Percentiles rank a stretch among this genome's conserved stretches.
phyloP scores from a whole-genome alignment of 1,284 basidiomycete genomes.

The Rhodotorula glutinis region DNA sequence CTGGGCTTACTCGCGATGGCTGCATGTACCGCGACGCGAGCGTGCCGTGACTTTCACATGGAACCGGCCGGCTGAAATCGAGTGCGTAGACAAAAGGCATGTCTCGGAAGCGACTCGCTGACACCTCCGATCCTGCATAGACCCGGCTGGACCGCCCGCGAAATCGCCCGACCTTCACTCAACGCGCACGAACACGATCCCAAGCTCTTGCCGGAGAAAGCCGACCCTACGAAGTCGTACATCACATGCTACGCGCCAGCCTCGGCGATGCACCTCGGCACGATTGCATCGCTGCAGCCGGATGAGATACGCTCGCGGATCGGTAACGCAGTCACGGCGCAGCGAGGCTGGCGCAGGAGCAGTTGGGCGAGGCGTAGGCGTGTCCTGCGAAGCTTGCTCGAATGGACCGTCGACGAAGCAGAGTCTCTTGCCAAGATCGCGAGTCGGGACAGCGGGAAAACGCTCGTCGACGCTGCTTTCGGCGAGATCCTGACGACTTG shows the following conservation, averaged over 20 bases:
- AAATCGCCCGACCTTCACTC: conserved; percentile 21
- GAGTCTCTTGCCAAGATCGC: conserved; percentile 82
- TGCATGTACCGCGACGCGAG: conserved; percentile 11
- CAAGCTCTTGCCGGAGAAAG: conserved; percentile 9
- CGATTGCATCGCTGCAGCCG: conserved; percentile 64
- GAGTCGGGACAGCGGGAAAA: conserved; percentile 93
- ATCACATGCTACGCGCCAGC: conserved; percentile 90
- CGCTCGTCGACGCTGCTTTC: conserved; percentile 80
- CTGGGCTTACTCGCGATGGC: conserved; percentile 8
- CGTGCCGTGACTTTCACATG: conserved; percentile 20
- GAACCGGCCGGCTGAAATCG: conserved; percentile 15
- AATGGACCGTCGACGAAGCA: conserved; percentile 86
- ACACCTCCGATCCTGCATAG: too few species aligned
- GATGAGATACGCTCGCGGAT: conserved; percentile 71
- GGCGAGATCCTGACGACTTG: conserved; percentile 86
- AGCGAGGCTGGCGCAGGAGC: conserved; percentile 66
- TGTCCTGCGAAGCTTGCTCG: conserved; percentile 76
- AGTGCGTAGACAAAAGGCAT: neutral
- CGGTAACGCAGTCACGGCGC: conserved; percentile 62
- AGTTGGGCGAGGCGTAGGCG: conserved; percentile 72
- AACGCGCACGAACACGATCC: conserved; percentile 16
- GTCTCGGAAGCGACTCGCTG: accelerated
- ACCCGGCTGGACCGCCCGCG: neutral
- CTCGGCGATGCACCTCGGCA: conserved; percentile 72
- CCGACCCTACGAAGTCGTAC: conserved; percentile 51